Evolutionary conservation across 352 stramenopile species (phyloP), one percentile per base, ranked within the genome.

Genomic region (Globisporangium megalacanthum): DNA sequence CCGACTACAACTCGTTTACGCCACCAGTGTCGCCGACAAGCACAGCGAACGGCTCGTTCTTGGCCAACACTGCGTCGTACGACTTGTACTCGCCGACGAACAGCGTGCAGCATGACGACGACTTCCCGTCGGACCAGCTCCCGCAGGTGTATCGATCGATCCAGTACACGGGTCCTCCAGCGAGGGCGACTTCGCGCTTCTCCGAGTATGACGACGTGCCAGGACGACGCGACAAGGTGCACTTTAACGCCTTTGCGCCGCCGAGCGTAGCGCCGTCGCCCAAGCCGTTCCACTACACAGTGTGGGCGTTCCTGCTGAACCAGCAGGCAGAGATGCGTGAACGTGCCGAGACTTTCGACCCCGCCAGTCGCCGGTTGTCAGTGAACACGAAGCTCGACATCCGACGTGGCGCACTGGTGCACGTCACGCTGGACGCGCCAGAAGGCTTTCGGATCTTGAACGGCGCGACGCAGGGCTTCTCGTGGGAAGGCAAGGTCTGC

Each of bases 101-200:
- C 57, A 88, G 74, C 49, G 53, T 83, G 3, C 68, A 78, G 25
- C 70, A 87, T 41, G 58, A 64, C 31, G 67, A 61, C 48, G 75
- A 86, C 35, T 88, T 85, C 37, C 67, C 77, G n/a, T 86, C 74
- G 8, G 77, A 87, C 66, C 77, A 88, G 60, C 79, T 88, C 54
- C 76, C 84, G 29, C 71, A 88, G 29, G 78, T 89, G 17, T 88
- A 86, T 33, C 80, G 80, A 70, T 91, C 78, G 37, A 91, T 89
- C 49, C 74, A 71, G 22, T 78, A 65, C 42, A 73, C 68, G 15
- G 59, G 42, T 58, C 70, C 59, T 52, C 71, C 64, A 42, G 65
- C 52, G 49, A 68, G 31, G 17, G 37, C 39, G 22, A 36, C 39
- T 0, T 68, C 65, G 36, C 52, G 51, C n/a, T 49, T 67, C 29